Conservation (phyloP, 2,329 filamentous ascomycete species). For the Pezicula radicicola region DNA sequence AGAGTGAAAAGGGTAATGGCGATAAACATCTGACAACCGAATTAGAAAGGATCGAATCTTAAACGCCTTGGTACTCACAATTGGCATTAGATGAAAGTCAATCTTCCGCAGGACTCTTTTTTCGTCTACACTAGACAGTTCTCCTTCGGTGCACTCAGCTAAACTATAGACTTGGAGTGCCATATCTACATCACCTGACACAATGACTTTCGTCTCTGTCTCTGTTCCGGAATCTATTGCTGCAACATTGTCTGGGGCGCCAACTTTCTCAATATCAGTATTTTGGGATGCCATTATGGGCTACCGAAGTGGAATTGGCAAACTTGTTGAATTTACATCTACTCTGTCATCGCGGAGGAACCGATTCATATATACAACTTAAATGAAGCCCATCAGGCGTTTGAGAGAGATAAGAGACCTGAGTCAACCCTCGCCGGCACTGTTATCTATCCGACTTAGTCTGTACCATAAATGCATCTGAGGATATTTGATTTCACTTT, state of each 20-base stretch:
- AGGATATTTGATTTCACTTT: too few relatives aligned
- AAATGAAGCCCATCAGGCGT: too few relatives aligned
- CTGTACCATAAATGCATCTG: too few relatives aligned
- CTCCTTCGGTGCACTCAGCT: background rate
- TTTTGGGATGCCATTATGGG: background rate
- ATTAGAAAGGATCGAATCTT: background rate
- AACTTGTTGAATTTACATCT: too few relatives aligned
- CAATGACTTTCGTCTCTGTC: background rate
- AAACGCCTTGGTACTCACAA: conserved; percentile 30
- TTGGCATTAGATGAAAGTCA: conserved; percentile 1
- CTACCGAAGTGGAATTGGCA: too few relatives aligned
- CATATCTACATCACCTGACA: background rate
- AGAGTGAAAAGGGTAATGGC: conserved; percentile 38
- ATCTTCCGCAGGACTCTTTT: conserved; percentile 3
- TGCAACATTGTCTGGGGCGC: background rate
- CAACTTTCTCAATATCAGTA: background rate
- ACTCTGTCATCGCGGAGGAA: too few relatives aligned
- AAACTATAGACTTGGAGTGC: background rate
- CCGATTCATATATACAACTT: too few relatives aligned
- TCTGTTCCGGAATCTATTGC: background rate
- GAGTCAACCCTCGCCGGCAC: background rate
- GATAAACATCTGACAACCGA: background rate
- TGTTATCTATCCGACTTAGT: background rate
- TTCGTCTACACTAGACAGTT: background rate
- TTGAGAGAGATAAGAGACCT: background rate